Evolutionary conservation across 176 grass and related monocot species (phyloP), one percentile per base, ranked within the genome.

Genomic region (Alopecurus myosuroides): DNA sequence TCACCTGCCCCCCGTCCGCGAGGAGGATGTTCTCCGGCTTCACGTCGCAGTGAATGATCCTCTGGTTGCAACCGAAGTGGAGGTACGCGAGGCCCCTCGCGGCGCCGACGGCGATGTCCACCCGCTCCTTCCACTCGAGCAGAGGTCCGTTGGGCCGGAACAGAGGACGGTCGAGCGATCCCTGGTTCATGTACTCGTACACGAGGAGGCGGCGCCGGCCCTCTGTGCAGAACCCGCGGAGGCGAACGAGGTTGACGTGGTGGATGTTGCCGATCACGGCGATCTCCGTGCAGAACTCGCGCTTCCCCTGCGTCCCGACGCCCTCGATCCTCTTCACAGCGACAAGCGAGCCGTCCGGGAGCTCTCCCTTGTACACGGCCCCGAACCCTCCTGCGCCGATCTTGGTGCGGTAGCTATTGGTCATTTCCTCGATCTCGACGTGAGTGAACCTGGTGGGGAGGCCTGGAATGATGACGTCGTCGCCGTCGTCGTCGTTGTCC

Each of bases 21-120:
- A 94, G 85, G 20, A 97, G 88, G 80, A 97, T 97, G 65, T 97
- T 97, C 85, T 97, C 94, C 33, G 94, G 94, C 79, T 97, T 97
- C 30, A 97, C 91, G 78, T 97, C 94, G 61, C 94, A 97, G 81
- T 97, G 94, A 28, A 97, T 81, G 82, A 97, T 92, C 84, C 80
- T 86, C 51, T 91, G 92, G 76, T 88, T 77, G 85, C 94, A 97
- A 1, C 94, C 94, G 42, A 86, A 92, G 74, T 97, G 94, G 48
- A 97, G 90, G 77, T 97, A 97, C 3, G 94, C 94, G 44, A 97
- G 94, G 13, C 94, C 94, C 15, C 92, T 74, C 30, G 94, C 89
- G 53, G 94, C 89, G 7, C 94, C 94, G 25, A 97, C 14, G 57
- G 92, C 92, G 2, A 97, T 77, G 56, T 90, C 80, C 78, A 94